Conservation (phyloP, 192 early-diverging fungal species). For the Rhizophagus clarus region DNA sequence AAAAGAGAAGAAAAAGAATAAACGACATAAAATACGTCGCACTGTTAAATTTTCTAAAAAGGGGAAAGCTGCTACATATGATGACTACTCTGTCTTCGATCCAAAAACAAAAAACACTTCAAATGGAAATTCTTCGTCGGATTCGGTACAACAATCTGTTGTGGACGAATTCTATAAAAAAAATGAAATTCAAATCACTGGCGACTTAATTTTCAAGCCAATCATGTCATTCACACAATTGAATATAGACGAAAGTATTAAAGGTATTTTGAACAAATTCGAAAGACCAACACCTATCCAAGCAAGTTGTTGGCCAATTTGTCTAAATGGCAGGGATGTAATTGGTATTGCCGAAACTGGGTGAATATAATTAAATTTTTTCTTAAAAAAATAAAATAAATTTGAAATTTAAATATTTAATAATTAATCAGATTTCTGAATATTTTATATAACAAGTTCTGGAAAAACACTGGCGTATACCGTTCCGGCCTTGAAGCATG, state of each 20-base stretch:
- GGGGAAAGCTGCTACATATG: background rate
- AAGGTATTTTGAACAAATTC: constrained; percentile 64
- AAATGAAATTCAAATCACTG: constrained; percentile 17
- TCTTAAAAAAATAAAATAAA: constrained; percentile 14
- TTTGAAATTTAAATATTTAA: constrained; percentile 38
- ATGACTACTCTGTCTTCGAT: background rate
- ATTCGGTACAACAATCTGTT: background rate
- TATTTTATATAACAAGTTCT: constrained; percentile 56
- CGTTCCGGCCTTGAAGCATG: constrained; percentile 84
- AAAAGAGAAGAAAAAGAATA: background rate
- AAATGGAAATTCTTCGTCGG: too few species aligned
- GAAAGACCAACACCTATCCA: constrained; percentile 91
- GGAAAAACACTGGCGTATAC: constrained; percentile 95
- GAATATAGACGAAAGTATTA: constrained; percentile 61
- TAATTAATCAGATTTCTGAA: constrained; percentile 24
- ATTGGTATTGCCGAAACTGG: constrained; percentile 98
- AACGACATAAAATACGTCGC: background rate
- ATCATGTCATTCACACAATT: constrained; percentile 73
- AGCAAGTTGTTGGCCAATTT: constrained; percentile 89
- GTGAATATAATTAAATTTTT: constrained; percentile 34
- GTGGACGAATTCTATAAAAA: background rate
- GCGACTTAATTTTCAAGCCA: constrained; percentile 39
- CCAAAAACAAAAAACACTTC: background rate
- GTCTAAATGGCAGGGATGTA: constrained; percentile 79
- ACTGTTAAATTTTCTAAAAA: too few species aligned